Conservation (phyloP, 441 rosid species). For the Lepidium campestre region DNA sequence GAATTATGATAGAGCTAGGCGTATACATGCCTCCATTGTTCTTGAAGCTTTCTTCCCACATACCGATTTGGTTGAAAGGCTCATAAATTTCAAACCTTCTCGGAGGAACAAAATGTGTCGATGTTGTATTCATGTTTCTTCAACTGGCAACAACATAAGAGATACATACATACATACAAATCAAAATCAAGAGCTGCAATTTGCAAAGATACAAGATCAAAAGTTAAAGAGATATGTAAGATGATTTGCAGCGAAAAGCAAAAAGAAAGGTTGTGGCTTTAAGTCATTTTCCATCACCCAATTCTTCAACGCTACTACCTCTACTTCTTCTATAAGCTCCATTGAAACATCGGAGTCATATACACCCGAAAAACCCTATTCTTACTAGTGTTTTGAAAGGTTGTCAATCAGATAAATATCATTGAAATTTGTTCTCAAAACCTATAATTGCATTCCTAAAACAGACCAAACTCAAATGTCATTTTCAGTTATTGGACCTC, state of each 20-base stretch:
- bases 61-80: conserved; percentile 62
- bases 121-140: conserved; percentile 65
- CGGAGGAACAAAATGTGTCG: conserved; percentile 70
- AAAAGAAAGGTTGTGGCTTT: not conserved
- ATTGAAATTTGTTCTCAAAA: not conserved
- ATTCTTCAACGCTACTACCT: conserved; percentile 26
- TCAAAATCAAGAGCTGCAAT: not conserved
- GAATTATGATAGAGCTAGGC: conserved; percentile 45
- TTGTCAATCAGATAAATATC: not conserved
- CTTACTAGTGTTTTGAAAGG: conserved; percentile 9
- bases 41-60: conserved; percentile 80
- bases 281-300: conserved; percentile 20
- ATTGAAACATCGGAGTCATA: conserved; percentile 15
- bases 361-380: conserved; percentile 17
- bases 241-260: not conserved
- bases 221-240: not conserved
- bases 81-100: conserved; percentile 74
- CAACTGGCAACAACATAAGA: conserved; percentile 22
- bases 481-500: conserved; percentile 27
- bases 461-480: conserved; percentile 21
- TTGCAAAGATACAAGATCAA: not conserved
- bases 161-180: not conserved
- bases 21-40: conserved; percentile 45
- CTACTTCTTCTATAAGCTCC: conserved; percentile 21
- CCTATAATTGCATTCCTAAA: not conserved